Base-by-base conservation (phyloP, 2,329 filamentous ascomycete species). In the Trichoderma asperellum region DNA sequence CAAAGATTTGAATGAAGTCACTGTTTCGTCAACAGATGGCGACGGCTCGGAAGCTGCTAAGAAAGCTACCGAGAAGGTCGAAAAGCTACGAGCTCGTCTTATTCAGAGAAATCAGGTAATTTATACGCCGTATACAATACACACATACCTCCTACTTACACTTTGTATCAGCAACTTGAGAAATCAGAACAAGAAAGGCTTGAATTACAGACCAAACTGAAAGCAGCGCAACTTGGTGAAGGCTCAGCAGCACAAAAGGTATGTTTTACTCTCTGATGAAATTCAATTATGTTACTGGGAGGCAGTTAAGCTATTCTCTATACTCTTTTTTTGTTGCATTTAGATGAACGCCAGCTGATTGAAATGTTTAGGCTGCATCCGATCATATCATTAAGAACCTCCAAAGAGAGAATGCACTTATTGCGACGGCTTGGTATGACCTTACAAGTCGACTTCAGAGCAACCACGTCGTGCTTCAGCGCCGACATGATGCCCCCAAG, bases 341-440 rank as follows among this genome's bases (percentile, higher is more conserved):
- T 24, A 24, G 21, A 47, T 18, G 32, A n/a, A 18, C 12, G 24
- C 34, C 37, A 11, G 18, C 52, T 70, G 53, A 68, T 47, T 37
- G 18, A 47, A 61, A 47, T 56, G 58, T 11, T 10, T 74, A 88
- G 84, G 83, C 84, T 55, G 81, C 84, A 67, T 79, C 79, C 72
- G 86, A 88, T 58, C 81, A 86, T 75, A 81, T 83, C 62, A 86
- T 92, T 75, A 88, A 88, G 73, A 92, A 90, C 74, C 86, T 96
- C 70, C 87, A 91, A 77, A 88, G 91, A 74, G 93, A 96, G 79
- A 93, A 93, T 78, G 86, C 86, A 49, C 85, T 96, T 76, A 93
- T 96, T 75, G 85, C 90, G 32, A 91, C 89, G n/a, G 93, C 93
- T 2, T 96, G 92, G 92, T 94, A 94, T 81, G 92, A 95, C 79